A percentile compares a stretch with the other conserved stretches of the same genome.
These are phyloP conservation scores for Spizellomyces sp. DNA, from an alignment of 192 early-diverging fungal genomes.

Conservation along the genomic window DNA sequence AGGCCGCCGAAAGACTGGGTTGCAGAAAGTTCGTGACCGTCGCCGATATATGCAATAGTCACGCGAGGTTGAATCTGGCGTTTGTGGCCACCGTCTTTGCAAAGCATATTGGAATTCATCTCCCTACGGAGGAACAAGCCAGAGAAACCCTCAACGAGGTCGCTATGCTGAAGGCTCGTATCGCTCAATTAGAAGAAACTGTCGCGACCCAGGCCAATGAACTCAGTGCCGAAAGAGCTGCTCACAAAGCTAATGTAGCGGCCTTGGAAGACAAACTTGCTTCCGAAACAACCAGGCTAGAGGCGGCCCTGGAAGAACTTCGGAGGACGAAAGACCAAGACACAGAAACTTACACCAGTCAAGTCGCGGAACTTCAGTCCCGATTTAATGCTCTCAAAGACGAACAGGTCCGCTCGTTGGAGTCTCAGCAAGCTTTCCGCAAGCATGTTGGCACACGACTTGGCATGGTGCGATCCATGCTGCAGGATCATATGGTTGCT, in stretches of 20 bases:
- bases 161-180: constrained; percentile 6
- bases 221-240: background rate
- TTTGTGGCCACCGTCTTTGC: constrained; percentile 34
- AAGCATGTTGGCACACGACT: constrained; percentile 1
- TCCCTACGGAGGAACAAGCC: constrained; percentile 33
- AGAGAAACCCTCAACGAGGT: constrained; percentile 2
- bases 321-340: constrained; percentile 1
- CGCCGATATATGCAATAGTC: constrained; percentile 14
- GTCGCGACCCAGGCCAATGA: constrained; percentile 8
- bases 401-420: background rate
- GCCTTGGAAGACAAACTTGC: constrained; percentile 1
- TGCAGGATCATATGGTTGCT: constrained; percentile 17
- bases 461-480: constrained; percentile 13
- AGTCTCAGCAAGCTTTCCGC: constrained; percentile 4
- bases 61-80: constrained; percentile 25
- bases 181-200: constrained; percentile 23
- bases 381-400: constrained; percentile 14
- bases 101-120: constrained; percentile 31
- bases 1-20: constrained; percentile 31
- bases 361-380: constrained; percentile 4
- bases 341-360: background rate
- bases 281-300: constrained; percentile 12
- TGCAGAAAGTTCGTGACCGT: constrained; percentile 30
- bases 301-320: constrained; percentile 5
- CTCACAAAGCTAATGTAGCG: background rate